phyloP scores from a whole-genome alignment of 2,329 filamentous ascomycete species.

The Penicillium nordicum region DNA sequence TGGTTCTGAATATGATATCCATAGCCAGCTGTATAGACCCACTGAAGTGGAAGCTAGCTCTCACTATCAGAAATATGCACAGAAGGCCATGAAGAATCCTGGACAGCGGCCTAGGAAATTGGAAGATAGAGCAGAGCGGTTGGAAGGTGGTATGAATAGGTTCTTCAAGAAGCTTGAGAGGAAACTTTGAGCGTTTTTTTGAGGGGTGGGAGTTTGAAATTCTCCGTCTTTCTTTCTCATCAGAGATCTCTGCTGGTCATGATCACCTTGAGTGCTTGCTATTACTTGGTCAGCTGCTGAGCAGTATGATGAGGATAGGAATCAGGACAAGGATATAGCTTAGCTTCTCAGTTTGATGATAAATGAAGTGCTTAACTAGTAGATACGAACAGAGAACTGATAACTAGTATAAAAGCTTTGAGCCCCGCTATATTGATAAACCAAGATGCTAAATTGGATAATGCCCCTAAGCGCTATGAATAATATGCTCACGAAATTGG shows the following conservation, averaged over 20 bases:
- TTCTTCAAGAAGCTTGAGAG: slow-evolving; percentile 48
- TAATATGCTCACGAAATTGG: slow-evolving; percentile 9
- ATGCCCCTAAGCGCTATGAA: slow-evolving; percentile 12
- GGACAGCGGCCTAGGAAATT: slow-evolving; percentile 35
- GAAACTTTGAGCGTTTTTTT: slow-evolving; percentile 24
- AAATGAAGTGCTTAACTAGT: not conserved
- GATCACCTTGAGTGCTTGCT: not conserved
- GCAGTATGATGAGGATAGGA: not conserved
- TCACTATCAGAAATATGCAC: slow-evolving; percentile 35
- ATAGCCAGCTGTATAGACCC: slow-evolving; percentile 47
- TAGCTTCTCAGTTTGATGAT: not conserved
- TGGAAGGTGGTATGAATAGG: slow-evolving; percentile 45
- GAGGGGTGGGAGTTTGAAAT: not conserved
- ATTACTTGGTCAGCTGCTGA: not conserved
- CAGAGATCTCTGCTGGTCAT: not conserved
- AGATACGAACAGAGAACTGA: not conserved
- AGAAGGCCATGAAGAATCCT: slow-evolving; percentile 33
- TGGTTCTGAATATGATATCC: slow-evolving; percentile 41
- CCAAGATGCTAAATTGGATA: slow-evolving; percentile 10
- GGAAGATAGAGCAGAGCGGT: slow-evolving; percentile 37
- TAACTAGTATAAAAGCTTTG: not conserved
- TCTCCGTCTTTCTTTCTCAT: not conserved
- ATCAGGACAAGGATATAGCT: not conserved
- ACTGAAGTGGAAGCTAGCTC: slow-evolving; percentile 42
- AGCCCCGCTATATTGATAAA: slow-evolving; percentile 8